Evolutionary conservation across 345 rosid genomes (phyloP).

Genomic region (Atalantia buxifolia): DNA sequence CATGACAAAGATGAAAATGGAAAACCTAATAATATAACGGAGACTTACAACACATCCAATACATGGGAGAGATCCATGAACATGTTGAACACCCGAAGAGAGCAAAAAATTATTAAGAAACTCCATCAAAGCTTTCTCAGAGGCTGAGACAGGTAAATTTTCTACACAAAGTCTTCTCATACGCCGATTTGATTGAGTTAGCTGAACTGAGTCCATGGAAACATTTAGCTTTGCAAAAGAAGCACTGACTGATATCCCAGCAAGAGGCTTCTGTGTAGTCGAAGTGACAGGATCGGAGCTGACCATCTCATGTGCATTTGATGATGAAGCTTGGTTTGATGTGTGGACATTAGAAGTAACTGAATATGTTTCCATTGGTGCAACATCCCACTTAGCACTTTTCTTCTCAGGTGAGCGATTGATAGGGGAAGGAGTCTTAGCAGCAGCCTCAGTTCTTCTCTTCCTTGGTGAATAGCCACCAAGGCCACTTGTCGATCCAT

Average conservation of each 20-base stretch:
- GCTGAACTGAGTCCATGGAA: constrained; percentile 67
- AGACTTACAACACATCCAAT: constrained; percentile 87
- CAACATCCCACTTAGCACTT: constrained; percentile 79
- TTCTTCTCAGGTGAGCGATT: constrained; percentile 68
- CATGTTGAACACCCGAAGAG: constrained; percentile 62
- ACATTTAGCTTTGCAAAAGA: constrained; percentile 33
- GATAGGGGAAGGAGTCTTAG: constrained; percentile 66
- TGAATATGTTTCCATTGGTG: constrained; percentile 43
- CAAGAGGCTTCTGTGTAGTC: constrained; percentile 34
- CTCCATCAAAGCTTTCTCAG: constrained; percentile 75
- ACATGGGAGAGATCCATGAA: constrained; percentile 74
- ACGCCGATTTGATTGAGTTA: constrained; percentile 82
- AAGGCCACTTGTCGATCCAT: constrained; percentile 62
- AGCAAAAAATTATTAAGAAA: constrained; percentile 60
- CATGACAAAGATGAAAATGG: constrained; percentile 12
- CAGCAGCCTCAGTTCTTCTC: constrained; percentile 62
- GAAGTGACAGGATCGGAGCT: constrained; percentile 37
- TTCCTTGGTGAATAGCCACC: constrained; percentile 96
- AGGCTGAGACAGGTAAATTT: constrained; percentile 69
- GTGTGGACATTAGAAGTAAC: constrained; percentile 40
- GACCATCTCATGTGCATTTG: constrained; percentile 38
- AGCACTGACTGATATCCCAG: constrained; percentile 33
- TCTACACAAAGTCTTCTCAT: constrained; percentile 89
- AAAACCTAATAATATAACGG: constrained; percentile 14
- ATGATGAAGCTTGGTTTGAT: constrained; percentile 35